These are phyloP conservation scores for Solanum gracilifrons DNA, from an alignment of 257 asterid genomes.

Conservation along the genomic window DNA sequence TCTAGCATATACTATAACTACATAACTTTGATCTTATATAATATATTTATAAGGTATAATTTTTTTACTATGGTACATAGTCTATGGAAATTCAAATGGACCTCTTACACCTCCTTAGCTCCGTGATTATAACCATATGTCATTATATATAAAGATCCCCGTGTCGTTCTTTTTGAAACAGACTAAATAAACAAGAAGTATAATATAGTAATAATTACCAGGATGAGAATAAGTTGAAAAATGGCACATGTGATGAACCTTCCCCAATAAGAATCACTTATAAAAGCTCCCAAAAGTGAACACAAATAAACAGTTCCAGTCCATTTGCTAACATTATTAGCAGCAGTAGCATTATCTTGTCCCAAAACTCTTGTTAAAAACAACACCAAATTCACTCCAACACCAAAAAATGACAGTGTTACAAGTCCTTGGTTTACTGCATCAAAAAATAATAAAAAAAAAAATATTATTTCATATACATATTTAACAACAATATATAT, in stretches of 20 bases:
- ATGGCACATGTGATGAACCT: slow-evolving; percentile 62
- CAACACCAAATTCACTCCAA: slow-evolving; percentile 71
- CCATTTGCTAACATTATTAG: slow-evolving; percentile 77
- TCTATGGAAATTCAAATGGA: neutral
- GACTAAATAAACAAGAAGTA: fast-evolving
- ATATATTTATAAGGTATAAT: neutral
- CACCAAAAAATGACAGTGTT: slow-evolving; percentile 73
- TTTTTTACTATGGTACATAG: neutral
- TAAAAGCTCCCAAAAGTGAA: slow-evolving; percentile 72
- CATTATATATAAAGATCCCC: neutral
- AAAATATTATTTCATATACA: too few relatives aligned
- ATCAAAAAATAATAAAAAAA: neutral
- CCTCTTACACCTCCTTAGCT: neutral
- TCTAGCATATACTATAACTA: neutral
- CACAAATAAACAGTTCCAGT: slow-evolving; percentile 76
- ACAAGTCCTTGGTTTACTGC: slow-evolving; percentile 81
- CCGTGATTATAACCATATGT: neutral
- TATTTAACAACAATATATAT: too few relatives aligned
- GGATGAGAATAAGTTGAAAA: slow-evolving; percentile 47
- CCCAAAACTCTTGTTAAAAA: slow-evolving; percentile 65
- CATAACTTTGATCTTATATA: neutral
- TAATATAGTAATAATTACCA: slow-evolving; percentile 25
- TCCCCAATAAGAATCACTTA: slow-evolving; percentile 85
- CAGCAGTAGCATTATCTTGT: slow-evolving; percentile 65
- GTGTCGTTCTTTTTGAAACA: neutral